phyloP scores from a whole-genome alignment of 306 rosid genomes.

The peach (Prunus persica) region Prunus_persica_NCBIv2 NC_034015.1:17143001-17143500 shows the following conservation, averaged over 20 bases:
- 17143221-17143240: slow-evolving; percentile 82
- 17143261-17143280: slow-evolving; percentile 5
- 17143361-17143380: slow-evolving; percentile 96
- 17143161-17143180: background rate
- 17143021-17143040: slow-evolving; percentile 5
- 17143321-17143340: slow-evolving; percentile 27
- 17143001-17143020: slow-evolving; percentile 15
- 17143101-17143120: background rate
- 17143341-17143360: slow-evolving; percentile 91
- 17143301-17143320: slow-evolving; percentile 11
- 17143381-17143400: slow-evolving; percentile 96
- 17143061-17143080: slow-evolving; percentile 4
- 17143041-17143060: slow-evolving; percentile 19
- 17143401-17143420: slow-evolving; percentile 95
- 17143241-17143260: slow-evolving; percentile 13
- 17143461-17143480: slow-evolving; percentile 24
- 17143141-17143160: slow-evolving; percentile 7
- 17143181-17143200: slow-evolving; percentile 90
- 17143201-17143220: slow-evolving; percentile 92
- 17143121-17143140: background rate
- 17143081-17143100: slow-evolving; percentile 13
- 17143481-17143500: slow-evolving; percentile 7
- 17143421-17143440: slow-evolving; percentile 99
- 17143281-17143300: slow-evolving; percentile 10
- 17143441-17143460: slow-evolving; percentile 99